Evolutionary conservation across 805 yeast species (phyloP), one percentile per base, ranked within the genome.

Genomic region (Kuraishia hungarica): DNA sequence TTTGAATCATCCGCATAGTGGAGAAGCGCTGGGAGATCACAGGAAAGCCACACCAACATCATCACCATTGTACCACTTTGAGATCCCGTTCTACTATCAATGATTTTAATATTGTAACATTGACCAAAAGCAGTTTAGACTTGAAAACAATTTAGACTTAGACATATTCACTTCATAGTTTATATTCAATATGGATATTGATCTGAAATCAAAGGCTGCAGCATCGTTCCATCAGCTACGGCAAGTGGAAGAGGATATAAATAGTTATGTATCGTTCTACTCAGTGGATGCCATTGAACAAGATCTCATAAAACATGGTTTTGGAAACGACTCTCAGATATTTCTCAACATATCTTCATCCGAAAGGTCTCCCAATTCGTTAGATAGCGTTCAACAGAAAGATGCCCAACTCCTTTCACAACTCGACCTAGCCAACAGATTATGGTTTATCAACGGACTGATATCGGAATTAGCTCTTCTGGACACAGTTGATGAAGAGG

Each of bases 371-470:
- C 19, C 21, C 2, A 35, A 6, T 17, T 13, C 43, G 4, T 35
- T 35, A 13, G 43, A 35, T 3, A 35, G n/a, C 17, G 8, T 35
- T 13, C 43, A 35, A 35, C 43, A 35, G 43, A 4, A 22, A 5
- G 53, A 51, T 20, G 39, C 29, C 5, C 19, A 51, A 20, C 23
- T 21, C 21, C 29, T 51, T 26, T 19, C 6, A n/a, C 29, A 51
- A 26, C 43, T 52, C 17, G 53, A 52, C n/a, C 51, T 63, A 1
- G 66, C 70, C 48, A 68, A 68, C 53, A 59, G 60, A 50, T 57
- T 70, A 28, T 67, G 71, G 70, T 59, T 66, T 11, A 60, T 70
- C 24, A 60, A 63, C 24, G 72, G 70, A 5, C 54, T 68, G 5
- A 23, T 68, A 15, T 61, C 57, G 39, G 71, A 69, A 50, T 51